These are phyloP conservation scores for Avena insularis DNA, from an alignment of 176 grass and related monocot genomes.

Conservation along the genomic window DNA sequence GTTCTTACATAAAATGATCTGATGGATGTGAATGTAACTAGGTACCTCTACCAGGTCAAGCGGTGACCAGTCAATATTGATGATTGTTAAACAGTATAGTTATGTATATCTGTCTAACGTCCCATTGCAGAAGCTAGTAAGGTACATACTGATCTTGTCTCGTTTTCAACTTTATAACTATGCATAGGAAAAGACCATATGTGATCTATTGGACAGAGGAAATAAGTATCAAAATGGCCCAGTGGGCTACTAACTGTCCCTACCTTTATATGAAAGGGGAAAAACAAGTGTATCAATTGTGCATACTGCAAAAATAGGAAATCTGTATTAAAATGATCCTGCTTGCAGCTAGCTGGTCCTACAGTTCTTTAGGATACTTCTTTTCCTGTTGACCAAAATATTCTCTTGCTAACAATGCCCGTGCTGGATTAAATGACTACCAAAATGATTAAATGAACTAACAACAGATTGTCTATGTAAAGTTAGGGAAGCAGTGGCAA, in stretches of 20 bases:
- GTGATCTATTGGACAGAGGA: constrained; percentile 24
- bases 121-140: constrained; percentile 7
- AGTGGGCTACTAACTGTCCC: not conserved
- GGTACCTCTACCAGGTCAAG: constrained; percentile 13
- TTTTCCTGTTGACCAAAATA: constrained; percentile 40
- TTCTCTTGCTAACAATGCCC: constrained; percentile 28
- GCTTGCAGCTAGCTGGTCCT: constrained; percentile 37
- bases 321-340: constrained; percentile 24
- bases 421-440: constrained; percentile 8
- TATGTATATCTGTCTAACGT: constrained; percentile 3
- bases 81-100: constrained; percentile 8
- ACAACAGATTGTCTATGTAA: not conserved
- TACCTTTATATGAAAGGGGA: not conserved
- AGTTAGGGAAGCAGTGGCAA: constrained; percentile 6
- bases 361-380: constrained; percentile 28
- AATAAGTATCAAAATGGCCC: constrained; percentile 25
- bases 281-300: not conserved
- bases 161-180: constrained; percentile 48
- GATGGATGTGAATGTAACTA: not conserved
- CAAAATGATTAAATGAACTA: constrained; percentile 24
- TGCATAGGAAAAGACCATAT: constrained; percentile 31
- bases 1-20: not conserved
- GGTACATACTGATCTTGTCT: constrained; percentile 19
- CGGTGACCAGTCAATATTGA: constrained; percentile 15
- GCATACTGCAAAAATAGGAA: constrained; percentile 24